Conservation (phyloP, 78 protist species). For the Neovahlkampfia damariscottae region DNA sequence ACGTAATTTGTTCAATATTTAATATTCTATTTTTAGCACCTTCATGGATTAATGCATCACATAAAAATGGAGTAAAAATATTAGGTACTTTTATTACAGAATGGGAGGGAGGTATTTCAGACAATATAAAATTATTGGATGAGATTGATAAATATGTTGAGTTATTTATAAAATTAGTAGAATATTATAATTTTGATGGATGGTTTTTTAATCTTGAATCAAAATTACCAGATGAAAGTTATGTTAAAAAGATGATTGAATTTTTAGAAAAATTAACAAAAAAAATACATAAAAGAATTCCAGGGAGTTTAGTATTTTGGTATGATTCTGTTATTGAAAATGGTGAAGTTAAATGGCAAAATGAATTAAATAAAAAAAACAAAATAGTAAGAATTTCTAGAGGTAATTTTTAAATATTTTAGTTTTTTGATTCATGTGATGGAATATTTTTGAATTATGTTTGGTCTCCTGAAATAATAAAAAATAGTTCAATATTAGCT, state of each 20-base stretch:
- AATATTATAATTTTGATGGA: conserved; percentile 64
- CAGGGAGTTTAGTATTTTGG: conserved; percentile 26
- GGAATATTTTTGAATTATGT: conserved; percentile 68
- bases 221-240: background rate
- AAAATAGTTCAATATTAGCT: background rate
- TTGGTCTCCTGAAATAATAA: conserved; percentile 31
- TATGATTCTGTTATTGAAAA: conserved; percentile 56
- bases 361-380: conserved; percentile 48
- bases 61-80: conserved; percentile 35
- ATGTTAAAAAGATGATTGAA: background rate
- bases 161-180: conserved; percentile 8
- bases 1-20: no score
- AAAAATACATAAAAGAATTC: background rate
- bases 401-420: no score
- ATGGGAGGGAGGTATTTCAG: conserved; percentile 53
- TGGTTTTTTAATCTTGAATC: conserved; percentile 71
- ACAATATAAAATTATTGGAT: background rate
- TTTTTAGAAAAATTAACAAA: conserved; percentile 2
- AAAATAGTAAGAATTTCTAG: no score
- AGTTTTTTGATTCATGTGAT: conserved; percentile 45
- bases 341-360: conserved; percentile 66
- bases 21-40: no score
- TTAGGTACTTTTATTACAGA: conserved; percentile 73
- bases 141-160: background rate
- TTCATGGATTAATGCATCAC: conserved; percentile 49